Evolutionary conservation across 768 basidiomycete genomes (phyloP).

Genomic region (Agaricus sinodeliciosus): DNA sequence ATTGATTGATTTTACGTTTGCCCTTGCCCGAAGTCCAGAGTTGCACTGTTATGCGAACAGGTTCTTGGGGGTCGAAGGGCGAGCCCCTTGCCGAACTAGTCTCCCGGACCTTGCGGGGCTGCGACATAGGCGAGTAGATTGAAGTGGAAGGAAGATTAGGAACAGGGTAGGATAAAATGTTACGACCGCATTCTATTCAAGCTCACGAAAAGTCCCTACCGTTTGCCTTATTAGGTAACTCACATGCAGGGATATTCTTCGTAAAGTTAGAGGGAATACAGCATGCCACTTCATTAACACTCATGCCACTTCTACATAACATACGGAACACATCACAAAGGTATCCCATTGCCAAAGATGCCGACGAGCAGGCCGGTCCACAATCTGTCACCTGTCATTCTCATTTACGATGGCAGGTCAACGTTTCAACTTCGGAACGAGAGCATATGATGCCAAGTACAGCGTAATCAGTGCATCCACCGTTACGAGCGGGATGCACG

Average conservation of each 20-base stretch:
- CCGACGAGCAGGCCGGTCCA: background rate
- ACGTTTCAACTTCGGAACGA: background rate
- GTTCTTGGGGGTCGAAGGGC: slow-evolving; percentile 32
- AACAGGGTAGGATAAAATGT: background rate
- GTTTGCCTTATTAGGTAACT: slow-evolving; percentile 6
- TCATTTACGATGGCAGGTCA: background rate
- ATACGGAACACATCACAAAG: background rate
- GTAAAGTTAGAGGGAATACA: background rate
- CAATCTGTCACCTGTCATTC: background rate
- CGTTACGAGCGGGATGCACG: background rate
- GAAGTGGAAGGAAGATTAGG: background rate
- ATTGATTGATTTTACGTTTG: slow-evolving; percentile 58
- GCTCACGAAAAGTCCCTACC: slow-evolving; percentile 2
- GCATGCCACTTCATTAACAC: background rate
- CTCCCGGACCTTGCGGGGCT: slow-evolving; percentile 1
- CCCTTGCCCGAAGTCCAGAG: slow-evolving; percentile 24
- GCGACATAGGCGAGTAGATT: slow-evolving; percentile 3
- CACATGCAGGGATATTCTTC: background rate
- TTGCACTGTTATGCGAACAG: slow-evolving; percentile 38
- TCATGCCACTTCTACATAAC: background rate
- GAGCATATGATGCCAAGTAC: background rate
- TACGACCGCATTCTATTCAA: background rate
- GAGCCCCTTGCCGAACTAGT: slow-evolving; percentile 6
- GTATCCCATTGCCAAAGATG: background rate
- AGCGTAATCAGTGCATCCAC: background rate